phyloP scores from a whole-genome alignment of 345 rosid genomes.

The Cochlearia excelsa region DNA sequence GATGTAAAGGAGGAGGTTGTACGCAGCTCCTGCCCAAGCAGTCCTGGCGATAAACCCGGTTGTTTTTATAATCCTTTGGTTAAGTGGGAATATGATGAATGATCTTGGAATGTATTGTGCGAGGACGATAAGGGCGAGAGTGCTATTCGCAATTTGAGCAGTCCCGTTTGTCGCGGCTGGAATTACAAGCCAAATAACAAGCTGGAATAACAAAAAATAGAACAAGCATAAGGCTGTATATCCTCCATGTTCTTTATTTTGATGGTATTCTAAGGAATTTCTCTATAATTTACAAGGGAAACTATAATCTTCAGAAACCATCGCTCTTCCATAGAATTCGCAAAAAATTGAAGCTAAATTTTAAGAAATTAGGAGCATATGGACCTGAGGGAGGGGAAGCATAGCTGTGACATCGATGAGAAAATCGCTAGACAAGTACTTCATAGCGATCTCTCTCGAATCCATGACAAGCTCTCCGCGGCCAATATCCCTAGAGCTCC shows the following conservation, averaged over 20 bases:
- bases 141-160: constrained; percentile 64
- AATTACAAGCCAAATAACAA: constrained; percentile 66
- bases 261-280: no score
- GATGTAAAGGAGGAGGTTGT: constrained; percentile 71
- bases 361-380: background rate
- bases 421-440: constrained; percentile 69
- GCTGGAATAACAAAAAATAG: constrained; percentile 42
- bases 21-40: constrained; percentile 88
- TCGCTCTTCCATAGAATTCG: no score
- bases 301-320: background rate
- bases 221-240: constrained; percentile 24
- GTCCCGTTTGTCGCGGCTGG: constrained; percentile 50
- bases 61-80: constrained; percentile 63
- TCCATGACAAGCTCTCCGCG: constrained; percentile 91
- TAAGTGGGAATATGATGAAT: constrained; percentile 72
- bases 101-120: constrained; percentile 75
- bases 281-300: constrained; percentile 7
- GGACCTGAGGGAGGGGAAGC: constrained; percentile 81
- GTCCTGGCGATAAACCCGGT: constrained; percentile 70
- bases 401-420: constrained; percentile 71
- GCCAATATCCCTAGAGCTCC: constrained; percentile 74
- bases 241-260: background rate
- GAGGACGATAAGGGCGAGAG: constrained; percentile 65
- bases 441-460: constrained; percentile 56
- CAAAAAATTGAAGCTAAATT: background rate